Conservation (phyloP, 2,329 filamentous ascomycete genomes). For the Diatrype stigma region DNA sequence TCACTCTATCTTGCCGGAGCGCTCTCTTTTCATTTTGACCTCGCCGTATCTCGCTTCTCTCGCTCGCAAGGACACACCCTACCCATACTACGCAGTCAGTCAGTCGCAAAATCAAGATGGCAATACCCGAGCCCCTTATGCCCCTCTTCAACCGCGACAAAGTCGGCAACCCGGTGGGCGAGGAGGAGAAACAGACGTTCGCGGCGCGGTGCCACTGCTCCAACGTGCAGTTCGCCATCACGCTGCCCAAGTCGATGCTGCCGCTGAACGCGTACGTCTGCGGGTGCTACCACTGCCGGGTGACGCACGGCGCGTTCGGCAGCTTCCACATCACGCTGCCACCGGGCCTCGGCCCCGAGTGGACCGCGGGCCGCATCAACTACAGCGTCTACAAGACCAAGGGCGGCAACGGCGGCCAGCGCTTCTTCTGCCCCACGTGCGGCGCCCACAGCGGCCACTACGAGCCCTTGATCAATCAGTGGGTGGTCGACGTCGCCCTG, state of each 20-base stretch:
- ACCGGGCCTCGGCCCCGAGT: conserved; percentile 30
- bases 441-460: conserved; percentile 41
- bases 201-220: conserved; percentile 43
- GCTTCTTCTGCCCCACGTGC: conserved; percentile 40
- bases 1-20: too few species aligned
- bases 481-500: conserved; percentile 37
- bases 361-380: conserved; percentile 29
- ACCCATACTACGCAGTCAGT: too few species aligned
- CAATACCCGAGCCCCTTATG: not conserved
- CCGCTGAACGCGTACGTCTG: conserved; percentile 41
- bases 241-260: conserved; percentile 32
- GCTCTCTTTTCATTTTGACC: too few species aligned
- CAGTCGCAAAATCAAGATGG: not conserved
- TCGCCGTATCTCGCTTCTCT: too few species aligned
- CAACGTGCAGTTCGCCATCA: conserved; percentile 38
- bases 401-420: conserved; percentile 24
- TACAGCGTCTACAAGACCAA: conserved; percentile 33
- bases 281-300: conserved; percentile 42
- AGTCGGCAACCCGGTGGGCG: not conserved
- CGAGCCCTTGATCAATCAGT: conserved; percentile 27
- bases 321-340: conserved; percentile 38
- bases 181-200: conserved; percentile 23
- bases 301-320: conserved; percentile 36
- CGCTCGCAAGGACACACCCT: too few species aligned
- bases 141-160: conserved; percentile 10